Base-by-base conservation (phyloP, 352 stramenopile genomes). In the Pythium rishiriense region DNA sequence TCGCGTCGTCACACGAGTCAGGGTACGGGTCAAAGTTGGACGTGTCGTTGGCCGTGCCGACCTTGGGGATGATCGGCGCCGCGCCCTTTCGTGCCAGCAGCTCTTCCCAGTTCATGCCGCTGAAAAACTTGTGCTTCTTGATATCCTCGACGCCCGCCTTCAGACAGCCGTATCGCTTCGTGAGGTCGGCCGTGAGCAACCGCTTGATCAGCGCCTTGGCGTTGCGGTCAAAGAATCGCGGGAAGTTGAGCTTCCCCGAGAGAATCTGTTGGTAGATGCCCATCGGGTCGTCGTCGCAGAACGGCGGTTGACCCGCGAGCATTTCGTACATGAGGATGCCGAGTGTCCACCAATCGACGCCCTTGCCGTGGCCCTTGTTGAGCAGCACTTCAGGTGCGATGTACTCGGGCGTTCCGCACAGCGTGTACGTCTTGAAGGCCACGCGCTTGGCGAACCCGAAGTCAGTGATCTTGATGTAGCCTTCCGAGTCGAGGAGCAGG, bases 311-410 rank as follows among this genome's bases (percentile, higher is more conserved):
- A 12, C 96, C 96, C 24, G 93, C 93, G 6, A 99, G 87, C 96
- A 99, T 99, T 81, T 99, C 96, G 68, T 97, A 99, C n/a, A 98
- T 87, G 53, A 99, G 76, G 53, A 98, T 98, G 45, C 96, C 96
- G 42, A 99, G 74, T 17, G 96, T 98, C 96, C 96, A 99, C 93
- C 93, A 98, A 69, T 98, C 94, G 14, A 98, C 93, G 21, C 91
- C 94, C 46, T 94, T 94, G 70, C 85, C 85, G 69, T 96, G 87
- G 22, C 87, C 87, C 45, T 94, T 94, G 82, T 94, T 94, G 14
- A 94, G 76, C 66, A 96, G 61, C 46, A 98, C 91, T 68, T 98
- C 93, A 0, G 93, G 91, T 21, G 91, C 91, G 56, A 97, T 96
- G 75, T 98, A 98, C 72, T 97, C 93, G 29, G 93, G 93, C 53